Base-by-base conservation (phyloP, 768 basidiomycete species). In the Lactarius sanguifluus region DNA sequence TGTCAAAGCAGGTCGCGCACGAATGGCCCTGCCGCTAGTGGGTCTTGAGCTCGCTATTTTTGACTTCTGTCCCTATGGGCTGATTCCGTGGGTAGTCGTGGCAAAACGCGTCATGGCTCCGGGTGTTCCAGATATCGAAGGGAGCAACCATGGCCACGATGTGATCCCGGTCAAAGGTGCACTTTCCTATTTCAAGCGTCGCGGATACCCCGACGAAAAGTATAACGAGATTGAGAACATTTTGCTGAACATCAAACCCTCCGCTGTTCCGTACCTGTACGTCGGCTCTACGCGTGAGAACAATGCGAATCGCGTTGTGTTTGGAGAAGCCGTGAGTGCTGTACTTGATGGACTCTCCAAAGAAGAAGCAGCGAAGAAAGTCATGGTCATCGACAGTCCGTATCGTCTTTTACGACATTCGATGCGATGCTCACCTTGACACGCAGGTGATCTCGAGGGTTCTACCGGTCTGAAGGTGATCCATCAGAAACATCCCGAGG, bases 401-500 rank as follows among this genome's bases (percentile, higher is more conserved):
- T 80, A 1, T 41, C 25, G 45, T 56, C 20, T 23, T 23, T 18
- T n/a, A 25, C 9, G 7, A 64, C 16, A 43, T 16, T 34, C 64
- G 16, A 5, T 47, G 56, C 38, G 68, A 8, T 41, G 32, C 57
- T 71, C 62, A 45, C 74, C 18, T 60, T 36, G 54, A 45, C 50
- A 0, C 50, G 32, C 65, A 91, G 89, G 85, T 72, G 92, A 94
- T 73, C 77, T 94, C 57, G 92, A 95, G 79, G 93, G 93, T 40
- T 94, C 93, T 0, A 95, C 93, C 34, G 93, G 93, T 64, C 78
- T 95, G 71, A 94, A 92, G 77, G 86, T 82, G 58, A 94, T 95
- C 66, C 92, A 94, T 76, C 86, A 92, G 78, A 92, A 91, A 77
- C 91, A 94, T 72, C 93, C 93, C 2, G 92, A 94, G 75, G 91